These are phyloP conservation scores for Leucocoprinus birnbaumii DNA, from an alignment of 768 basidiomycete species.

Conservation along the genomic window DNA sequence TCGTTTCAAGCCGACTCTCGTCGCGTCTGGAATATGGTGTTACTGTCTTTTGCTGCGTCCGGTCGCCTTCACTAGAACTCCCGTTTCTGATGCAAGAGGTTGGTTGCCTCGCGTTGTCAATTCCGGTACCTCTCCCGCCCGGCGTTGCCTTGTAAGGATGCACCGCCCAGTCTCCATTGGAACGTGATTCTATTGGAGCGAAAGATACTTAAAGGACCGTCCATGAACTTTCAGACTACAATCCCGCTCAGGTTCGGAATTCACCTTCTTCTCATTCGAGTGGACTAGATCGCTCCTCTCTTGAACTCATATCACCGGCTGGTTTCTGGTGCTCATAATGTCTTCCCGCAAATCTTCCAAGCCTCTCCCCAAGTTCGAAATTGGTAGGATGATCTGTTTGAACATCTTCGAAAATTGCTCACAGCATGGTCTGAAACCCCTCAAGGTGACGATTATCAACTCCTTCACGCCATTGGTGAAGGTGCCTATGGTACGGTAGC, in stretches of 20 bases:
- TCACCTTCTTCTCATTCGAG: conserved; percentile 14
- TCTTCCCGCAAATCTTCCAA: conserved; percentile 58
- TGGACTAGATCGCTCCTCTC: conserved; percentile 17
- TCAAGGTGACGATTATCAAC: conserved; percentile 68
- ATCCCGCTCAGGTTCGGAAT: conserved; percentile 10
- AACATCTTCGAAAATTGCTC: conserved; percentile 5
- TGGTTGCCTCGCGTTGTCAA: not conserved
- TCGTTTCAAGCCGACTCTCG: not conserved
- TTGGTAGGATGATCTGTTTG: conserved; percentile 39
- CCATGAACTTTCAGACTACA: not conserved
- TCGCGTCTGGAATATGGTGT: not conserved
- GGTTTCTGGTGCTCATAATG: conserved; percentile 49
- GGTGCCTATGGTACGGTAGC: conserved; percentile 91
- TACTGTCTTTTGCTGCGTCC: not conserved
- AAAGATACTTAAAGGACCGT: not conserved
- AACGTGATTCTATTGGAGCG: not conserved
- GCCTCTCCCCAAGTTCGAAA: conserved; percentile 71
- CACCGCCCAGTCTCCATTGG: conserved; percentile 4
- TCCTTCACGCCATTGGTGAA: conserved; percentile 75
- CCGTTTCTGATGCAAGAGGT: conserved; percentile 5
- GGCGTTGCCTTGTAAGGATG: not conserved
- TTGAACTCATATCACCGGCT: conserved; percentile 37
- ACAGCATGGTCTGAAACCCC: conserved; percentile 9
- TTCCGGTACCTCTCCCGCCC: not conserved
- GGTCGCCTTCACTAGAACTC: not conserved